Evolutionary conservation across 2,329 filamentous ascomycete species (phyloP), one percentile per base, ranked within the genome.

Genomic region (Microsporum ferrugineum): DNA sequence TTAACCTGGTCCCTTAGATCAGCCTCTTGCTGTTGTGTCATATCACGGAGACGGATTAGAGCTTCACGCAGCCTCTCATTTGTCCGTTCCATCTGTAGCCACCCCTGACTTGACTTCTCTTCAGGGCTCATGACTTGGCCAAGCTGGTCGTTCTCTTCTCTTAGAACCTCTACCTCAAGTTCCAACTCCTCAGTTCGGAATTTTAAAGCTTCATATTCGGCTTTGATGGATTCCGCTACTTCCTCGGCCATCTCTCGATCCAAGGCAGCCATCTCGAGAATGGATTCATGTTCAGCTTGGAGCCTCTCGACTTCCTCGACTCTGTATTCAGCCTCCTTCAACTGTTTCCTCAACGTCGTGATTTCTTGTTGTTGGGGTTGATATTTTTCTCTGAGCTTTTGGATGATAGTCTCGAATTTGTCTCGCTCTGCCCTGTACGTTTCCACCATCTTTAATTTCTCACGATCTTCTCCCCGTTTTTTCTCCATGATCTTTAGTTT

Each of bases 231-330:
- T 66, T 97, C 94, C 0, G 89, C 87, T 49, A 86, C 90, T 74
- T 96, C 92, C 73, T 99, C 91, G 0, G 94, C 94, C 88, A 97
- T 95, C 73, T 99, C 92, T 51, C 89, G 85, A 71, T 99, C 94
- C 31, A 99, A 78, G 0, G 89, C 87, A 5, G 91, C 90, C 74
- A 94, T 83, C 74, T 99, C 94, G 69, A 96, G 77, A 5, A 88
- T 84, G 2, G 86, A 83, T 34, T 97, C 94, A 72, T 95, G 86
- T 66, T 96, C 91, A 5, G 88, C 88, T 70, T 94, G 87, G 60
- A 88, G 79, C 34, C 82, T 80, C 66, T 92, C 88, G 1, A 94
- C 78, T 27, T 84, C 79, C 61, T 88, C 84, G 23, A 91, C 79
- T 56, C 82, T 83, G 23, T 80, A 74, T 70, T 94, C 85, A 0